phyloP scores from a whole-genome alignment of 495 filamentous ascomycete genomes.

The Daldinia decipiens region DNA sequence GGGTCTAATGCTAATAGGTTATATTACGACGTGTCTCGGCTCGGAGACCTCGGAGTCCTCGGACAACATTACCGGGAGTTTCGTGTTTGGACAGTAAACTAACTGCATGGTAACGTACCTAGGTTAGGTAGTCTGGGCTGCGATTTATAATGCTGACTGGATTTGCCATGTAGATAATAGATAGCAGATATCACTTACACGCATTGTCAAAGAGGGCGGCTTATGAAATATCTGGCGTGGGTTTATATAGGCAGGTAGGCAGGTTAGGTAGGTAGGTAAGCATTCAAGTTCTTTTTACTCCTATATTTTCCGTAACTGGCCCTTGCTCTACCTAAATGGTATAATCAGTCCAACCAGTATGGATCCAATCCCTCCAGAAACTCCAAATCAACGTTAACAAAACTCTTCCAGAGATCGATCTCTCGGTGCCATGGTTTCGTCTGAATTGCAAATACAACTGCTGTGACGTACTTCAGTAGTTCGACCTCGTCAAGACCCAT shows the following conservation, averaged over 20 bases:
- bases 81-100: too few relatives aligned
- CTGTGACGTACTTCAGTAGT: constrained; percentile 52
- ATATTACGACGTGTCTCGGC: constrained; percentile 18
- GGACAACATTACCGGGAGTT: constrained; percentile 1
- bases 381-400: constrained; percentile 59
- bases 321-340: too few relatives aligned
- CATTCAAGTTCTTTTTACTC: neutral
- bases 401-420: constrained; percentile 65
- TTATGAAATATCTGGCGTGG: neutral
- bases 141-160: too few relatives aligned
- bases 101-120: neutral
- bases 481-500: constrained; percentile 59
- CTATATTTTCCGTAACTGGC: too few relatives aligned
- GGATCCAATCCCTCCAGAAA: constrained; percentile 56
- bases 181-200: neutral
- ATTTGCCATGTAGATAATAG: too few relatives aligned
- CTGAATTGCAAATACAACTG: constrained; percentile 58
- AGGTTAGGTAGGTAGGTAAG: too few relatives aligned
- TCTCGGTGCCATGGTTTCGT: constrained; percentile 63
- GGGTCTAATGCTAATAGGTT: too few relatives aligned
- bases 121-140: too few relatives aligned
- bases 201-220: neutral
- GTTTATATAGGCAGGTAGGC: neutral
- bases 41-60: constrained; percentile 40
- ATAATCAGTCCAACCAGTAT: constrained; percentile 53